Base-by-base conservation (phyloP, 2,329 filamentous ascomycete species). In the Tolypocladium pustulatum region DNA sequence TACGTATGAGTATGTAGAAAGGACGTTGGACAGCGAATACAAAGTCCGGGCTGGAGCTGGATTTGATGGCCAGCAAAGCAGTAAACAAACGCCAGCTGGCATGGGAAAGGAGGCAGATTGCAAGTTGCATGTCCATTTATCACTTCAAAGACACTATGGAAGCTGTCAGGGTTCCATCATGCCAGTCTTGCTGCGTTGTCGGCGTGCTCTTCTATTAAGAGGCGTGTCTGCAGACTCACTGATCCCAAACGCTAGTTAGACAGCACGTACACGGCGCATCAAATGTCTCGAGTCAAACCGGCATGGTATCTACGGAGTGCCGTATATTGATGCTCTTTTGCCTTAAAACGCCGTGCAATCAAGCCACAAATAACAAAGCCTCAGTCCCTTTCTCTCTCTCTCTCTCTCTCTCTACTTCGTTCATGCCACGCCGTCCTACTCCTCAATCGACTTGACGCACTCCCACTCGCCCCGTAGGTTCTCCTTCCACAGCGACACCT, bases 401-500 rank as follows among this genome's bases (percentile, higher is more conserved):
- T 34, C 5, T 32, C 46, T 20, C 46, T 52, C 8, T 52, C n/a
- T n/a, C 27, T 34, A n/a, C 5, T 32, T 27, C 46, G 27, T 10
- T 17, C 46, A n/a, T 34, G 17, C 54, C 34, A 49, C 46, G 43
- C 41, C 56, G 15, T 17, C 63, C 69, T 80, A 96, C 77, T 96
- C 91, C 73, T 96, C 93, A 71, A 99, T 92, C 60, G 90, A 91
- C 83, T 96, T 97, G 65, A 97, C 90, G 68, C 89, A 90, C 76
- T 97, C 92, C 94, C 94, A 99, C 71, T 96, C 90, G 58, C 94
- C 94, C 72, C 89, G 89, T 66, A 99, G 78, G 72, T 96, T 96
- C 82, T 99, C 94, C 82, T 97, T 99, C 93, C 93, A 99, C 73
- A 99, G 75, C 57, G 88, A 95, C 58, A 99, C 92, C 77, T 95